A percentile compares a stretch with the other conserved stretches of the same genome.
Evolutionary conservation across 1,139 yeast species (phyloP).

Genomic region (Hansenula sp.): DNA sequence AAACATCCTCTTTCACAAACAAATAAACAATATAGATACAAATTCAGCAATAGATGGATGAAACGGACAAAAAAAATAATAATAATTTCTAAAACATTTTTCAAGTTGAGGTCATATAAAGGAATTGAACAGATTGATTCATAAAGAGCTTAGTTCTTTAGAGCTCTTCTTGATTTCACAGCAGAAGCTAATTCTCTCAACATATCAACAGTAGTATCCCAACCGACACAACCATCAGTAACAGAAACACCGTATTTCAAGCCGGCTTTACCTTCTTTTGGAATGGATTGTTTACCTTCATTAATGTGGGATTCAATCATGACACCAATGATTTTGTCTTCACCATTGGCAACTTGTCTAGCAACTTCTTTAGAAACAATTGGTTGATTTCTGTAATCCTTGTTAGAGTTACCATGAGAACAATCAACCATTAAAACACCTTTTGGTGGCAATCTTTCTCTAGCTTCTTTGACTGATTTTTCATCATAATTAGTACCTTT

Average conservation of each 20-base stretch:
- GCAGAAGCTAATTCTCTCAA: slow-evolving; percentile 76
- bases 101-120: no score
- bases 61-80: no score
- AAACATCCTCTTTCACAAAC: no score
- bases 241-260: slow-evolving; percentile 94
- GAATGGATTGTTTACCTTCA: slow-evolving; percentile 89
- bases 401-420: slow-evolving; percentile 94
- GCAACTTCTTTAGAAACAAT: slow-evolving; percentile 77
- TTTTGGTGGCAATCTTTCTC: slow-evolving; percentile 49
- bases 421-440: slow-evolving; percentile 87
- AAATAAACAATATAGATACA: no score
- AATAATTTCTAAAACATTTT: no score
- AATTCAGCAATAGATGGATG: no score
- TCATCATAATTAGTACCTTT: slow-evolving; percentile 90
- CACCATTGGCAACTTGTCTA: slow-evolving; percentile 80
- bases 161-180: slow-evolving; percentile 70
- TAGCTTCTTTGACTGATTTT: slow-evolving; percentile 70
- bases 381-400: slow-evolving; percentile 94
- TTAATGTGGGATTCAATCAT: slow-evolving; percentile 94
- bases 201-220: slow-evolving; percentile 86
- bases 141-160: slow-evolving; percentile 16
- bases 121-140: no score
- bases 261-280: slow-evolving; percentile 64
- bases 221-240: slow-evolving; percentile 93
- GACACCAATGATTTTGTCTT: slow-evolving; percentile 76